A percentile compares a stretch with the other conserved stretches of the same genome.
phyloP scores from a whole-genome alignment of 371 early-diverging fungal species.

The Mortierella sp. region DNA sequence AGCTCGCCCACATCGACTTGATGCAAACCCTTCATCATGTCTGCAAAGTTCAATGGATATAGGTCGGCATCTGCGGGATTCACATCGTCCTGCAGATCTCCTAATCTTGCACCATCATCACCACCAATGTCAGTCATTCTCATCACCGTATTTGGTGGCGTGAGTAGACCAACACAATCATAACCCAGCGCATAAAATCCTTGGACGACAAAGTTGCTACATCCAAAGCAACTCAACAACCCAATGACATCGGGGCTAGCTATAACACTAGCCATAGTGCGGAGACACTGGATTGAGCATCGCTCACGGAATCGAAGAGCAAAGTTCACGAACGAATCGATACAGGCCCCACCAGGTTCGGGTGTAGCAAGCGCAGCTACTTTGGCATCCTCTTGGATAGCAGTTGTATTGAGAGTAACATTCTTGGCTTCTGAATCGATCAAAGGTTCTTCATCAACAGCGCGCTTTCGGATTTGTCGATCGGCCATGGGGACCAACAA shows the following conservation, averaged over 20 bases:
- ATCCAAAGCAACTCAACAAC: slow-evolving; percentile 28
- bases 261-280: slow-evolving; percentile 13
- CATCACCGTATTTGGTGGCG: not conserved
- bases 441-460: not conserved
- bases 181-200: slow-evolving; percentile 23
- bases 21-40: slow-evolving; percentile 22
- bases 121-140: not conserved
- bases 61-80: slow-evolving; percentile 15
- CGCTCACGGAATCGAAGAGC: slow-evolving; percentile 39
- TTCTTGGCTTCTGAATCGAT: not conserved
- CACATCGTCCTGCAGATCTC: slow-evolving; percentile 6
- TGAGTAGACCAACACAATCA: slow-evolving; percentile 29
- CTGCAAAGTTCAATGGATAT: slow-evolving; percentile 19
- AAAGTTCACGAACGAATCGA: slow-evolving; percentile 47
- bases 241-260: slow-evolving; percentile 7
- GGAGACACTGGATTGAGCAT: slow-evolving; percentile 42
- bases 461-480: not conserved
- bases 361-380: not conserved
- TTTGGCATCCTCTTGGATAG: not conserved
- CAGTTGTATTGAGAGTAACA: not conserved
- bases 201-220: slow-evolving; percentile 25
- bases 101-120: not conserved
- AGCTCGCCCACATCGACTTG: slow-evolving; percentile 26
- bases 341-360: slow-evolving; percentile 28
- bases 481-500: not conserved